Percentiles rank a stretch among this genome's conserved stretches.
Evolutionary conservation across 495 filamentous ascomycete species (phyloP).

Genomic region (Astrocystis sublimbata): DNA sequence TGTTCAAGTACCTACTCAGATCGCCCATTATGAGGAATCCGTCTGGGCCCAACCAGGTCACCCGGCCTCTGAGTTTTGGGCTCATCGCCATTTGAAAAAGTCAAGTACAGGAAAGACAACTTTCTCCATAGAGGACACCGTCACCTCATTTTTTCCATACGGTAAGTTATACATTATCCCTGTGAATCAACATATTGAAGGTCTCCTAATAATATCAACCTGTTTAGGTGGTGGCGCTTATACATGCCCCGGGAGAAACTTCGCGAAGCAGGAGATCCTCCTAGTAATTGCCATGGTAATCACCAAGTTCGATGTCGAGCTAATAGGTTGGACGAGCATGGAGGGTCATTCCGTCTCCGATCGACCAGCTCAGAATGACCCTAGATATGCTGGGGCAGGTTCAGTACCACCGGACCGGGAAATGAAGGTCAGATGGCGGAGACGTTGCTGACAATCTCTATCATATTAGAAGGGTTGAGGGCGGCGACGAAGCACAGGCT

Average conservation of each 20-base stretch:
- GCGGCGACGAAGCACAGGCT: no score
- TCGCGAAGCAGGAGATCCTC: conserved; percentile 50
- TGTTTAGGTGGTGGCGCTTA: conserved; percentile 36
- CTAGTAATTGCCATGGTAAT: conserved; percentile 49
- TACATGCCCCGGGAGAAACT: conserved; percentile 47
- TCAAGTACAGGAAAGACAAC: background rate
- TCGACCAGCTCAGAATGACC: conserved; percentile 22
- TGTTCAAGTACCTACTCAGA: conserved; percentile 27
- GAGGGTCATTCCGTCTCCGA: conserved; percentile 27
- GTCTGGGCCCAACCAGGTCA: conserved; percentile 30
- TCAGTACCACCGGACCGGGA: conserved; percentile 30
- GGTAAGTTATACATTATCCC: background rate
- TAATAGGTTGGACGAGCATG: conserved; percentile 28
- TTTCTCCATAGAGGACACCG: no score
- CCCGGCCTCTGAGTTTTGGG: conserved; percentile 36
- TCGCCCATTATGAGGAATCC: conserved; percentile 26
- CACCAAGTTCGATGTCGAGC: conserved; percentile 53
- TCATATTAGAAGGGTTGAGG: no score
- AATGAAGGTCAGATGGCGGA: conserved; percentile 30
- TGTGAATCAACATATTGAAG: no score
- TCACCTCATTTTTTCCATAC: conserved; percentile 22
- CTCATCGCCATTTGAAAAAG: conserved; percentile 24
- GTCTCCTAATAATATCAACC: no score
- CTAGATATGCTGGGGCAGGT: conserved; percentile 13
- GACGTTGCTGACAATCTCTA: no score